phyloP scores from a whole-genome alignment of 129 eudicot genomes.

The Pseudognaphalium luteoalbum region DNA sequence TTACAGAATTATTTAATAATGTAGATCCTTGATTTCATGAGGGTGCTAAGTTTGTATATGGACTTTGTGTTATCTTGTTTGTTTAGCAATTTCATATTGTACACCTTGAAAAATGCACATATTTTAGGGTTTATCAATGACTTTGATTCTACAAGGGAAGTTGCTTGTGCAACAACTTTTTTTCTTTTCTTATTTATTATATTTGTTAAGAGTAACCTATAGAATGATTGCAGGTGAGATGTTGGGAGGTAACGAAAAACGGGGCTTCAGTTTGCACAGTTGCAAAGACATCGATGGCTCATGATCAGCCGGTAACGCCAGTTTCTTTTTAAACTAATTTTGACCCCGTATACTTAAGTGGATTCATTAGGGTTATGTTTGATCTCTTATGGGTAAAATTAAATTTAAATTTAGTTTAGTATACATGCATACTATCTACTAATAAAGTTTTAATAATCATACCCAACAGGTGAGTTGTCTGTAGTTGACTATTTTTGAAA shows the following conservation, averaged over 20 bases:
- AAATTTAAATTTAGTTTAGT: no score
- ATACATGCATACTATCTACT: no score
- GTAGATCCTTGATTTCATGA: no score
- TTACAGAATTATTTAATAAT: no score
- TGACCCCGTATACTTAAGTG: neutral
- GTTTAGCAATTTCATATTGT: neutral
- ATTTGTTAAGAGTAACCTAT: neutral
- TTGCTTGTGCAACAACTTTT: neutral
- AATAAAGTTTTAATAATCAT: no score
- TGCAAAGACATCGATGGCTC: conserved; percentile 76
- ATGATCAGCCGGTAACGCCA: conserved; percentile 83
- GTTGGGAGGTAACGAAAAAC: conserved; percentile 82
- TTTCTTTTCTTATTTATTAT: neutral
- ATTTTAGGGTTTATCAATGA: conserved; percentile 10
- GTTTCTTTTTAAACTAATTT: neutral
- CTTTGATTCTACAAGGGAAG: conserved; percentile 1
- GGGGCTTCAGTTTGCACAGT: conserved; percentile 56
- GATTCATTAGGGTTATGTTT: neutral
- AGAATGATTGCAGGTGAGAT: conserved; percentile 63
- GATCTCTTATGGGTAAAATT: neutral
- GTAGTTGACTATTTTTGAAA: no score
- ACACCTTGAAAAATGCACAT: neutral
- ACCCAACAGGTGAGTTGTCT: no score
- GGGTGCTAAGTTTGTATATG: neutral
- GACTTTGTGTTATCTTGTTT: conserved; percentile 11